Conservation (phyloP, 148 eudicot species). For the Rhododendron molle region DNA sequence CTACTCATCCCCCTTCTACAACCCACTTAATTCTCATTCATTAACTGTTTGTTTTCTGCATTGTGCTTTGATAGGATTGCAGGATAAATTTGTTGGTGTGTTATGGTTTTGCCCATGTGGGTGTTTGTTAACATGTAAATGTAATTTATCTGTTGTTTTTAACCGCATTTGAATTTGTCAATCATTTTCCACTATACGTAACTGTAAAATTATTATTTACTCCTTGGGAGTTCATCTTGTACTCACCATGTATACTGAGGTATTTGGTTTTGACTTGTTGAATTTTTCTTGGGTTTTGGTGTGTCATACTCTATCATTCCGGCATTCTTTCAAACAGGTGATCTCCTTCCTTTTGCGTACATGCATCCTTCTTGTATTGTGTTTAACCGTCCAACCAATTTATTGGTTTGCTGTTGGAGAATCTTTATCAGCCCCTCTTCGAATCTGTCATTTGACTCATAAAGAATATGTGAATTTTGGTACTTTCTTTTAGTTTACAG, state of each 20-base stretch:
- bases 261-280: too few relatives aligned
- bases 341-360: neutral
- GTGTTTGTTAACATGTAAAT: neutral
- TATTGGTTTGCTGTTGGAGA: neutral
- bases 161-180: neutral
- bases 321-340: slow-evolving; percentile 4
- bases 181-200: neutral
- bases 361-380: neutral
- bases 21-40: neutral
- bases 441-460: neutral
- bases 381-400: neutral
- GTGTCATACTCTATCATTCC: neutral
- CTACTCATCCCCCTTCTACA: neutral
- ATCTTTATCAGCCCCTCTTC: neutral
- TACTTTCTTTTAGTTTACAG: slow-evolving; percentile 34
- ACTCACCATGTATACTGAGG: too few relatives aligned
- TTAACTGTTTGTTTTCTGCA: neutral
- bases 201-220: neutral
- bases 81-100: neutral
- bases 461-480: neutral
- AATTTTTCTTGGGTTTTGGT: neutral
- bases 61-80: neutral
- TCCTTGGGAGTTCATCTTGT: neutral
- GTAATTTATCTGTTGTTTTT: neutral
- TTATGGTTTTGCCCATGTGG: neutral